A percentile compares a stretch with the other conserved stretches of the same genome.
Evolutionary conservation across 257 asterid genomes (phyloP).

Genomic region (Solanum piurae): DNA sequence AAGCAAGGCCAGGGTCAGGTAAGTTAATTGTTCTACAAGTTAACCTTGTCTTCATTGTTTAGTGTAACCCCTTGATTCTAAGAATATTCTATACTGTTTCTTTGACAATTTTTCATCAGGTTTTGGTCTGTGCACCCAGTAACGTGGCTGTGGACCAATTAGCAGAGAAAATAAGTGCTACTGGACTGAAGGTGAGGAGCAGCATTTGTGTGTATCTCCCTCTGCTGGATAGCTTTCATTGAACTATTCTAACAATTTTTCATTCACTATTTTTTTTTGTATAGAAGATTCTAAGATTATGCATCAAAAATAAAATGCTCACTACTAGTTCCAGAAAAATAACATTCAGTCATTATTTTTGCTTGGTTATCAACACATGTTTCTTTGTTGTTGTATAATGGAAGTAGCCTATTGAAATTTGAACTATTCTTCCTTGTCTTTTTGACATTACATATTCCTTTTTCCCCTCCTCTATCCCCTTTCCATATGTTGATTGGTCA

Average conservation of each 20-base stretch:
- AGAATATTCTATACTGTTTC: neutral
- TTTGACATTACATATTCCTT: neutral
- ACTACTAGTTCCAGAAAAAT: neutral
- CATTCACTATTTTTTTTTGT: neutral
- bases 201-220: neutral
- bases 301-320: neutral
- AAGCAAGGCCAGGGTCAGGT: slow-evolving; percentile 99
- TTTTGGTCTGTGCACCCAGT: slow-evolving; percentile 99
- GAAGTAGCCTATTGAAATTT: neutral
- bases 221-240: neutral
- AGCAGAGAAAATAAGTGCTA: slow-evolving; percentile 97
- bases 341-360: neutral
- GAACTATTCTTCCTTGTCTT: neutral
- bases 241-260: neutral
- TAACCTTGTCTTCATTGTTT: neutral
- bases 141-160: slow-evolving; percentile 98
- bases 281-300: neutral
- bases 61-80: neutral
- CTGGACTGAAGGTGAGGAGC: slow-evolving; percentile 75
- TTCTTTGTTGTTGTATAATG: neutral
- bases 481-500: neutral
- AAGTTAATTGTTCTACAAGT: neutral
- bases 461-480: neutral
- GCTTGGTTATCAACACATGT: neutral
- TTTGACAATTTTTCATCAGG: slow-evolving; percentile 35